Conservation (phyloP, 176 grass and related monocot genomes). For the Musa beccarii region DNA sequence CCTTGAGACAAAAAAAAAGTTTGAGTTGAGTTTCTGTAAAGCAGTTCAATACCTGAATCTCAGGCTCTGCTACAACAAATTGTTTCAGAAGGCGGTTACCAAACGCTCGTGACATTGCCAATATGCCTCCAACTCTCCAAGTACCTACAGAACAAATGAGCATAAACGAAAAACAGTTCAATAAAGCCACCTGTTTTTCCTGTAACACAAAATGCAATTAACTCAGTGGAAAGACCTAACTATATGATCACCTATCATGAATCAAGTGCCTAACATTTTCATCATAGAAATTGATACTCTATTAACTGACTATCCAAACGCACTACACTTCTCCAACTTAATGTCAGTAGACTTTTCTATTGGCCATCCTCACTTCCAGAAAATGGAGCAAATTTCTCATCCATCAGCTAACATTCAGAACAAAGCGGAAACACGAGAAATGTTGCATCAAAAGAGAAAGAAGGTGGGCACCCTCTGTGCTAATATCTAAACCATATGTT, state of each 20-base stretch:
- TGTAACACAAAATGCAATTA: not conserved
- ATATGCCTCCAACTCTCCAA: slow-evolving; percentile 85
- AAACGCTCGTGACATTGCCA: slow-evolving; percentile 90
- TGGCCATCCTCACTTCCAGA: too few relatives aligned
- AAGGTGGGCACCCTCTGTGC: not conserved
- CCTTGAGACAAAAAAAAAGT: not conserved
- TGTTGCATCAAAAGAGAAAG: not conserved
- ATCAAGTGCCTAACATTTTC: not conserved
- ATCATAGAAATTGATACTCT: too few relatives aligned
- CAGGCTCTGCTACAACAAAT: slow-evolving; percentile 82
- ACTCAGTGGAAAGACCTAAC: not conserved
- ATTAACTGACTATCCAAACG: too few relatives aligned
- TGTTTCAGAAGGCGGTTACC: slow-evolving; percentile 80
- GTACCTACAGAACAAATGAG: slow-evolving; percentile 39
- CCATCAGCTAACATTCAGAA: not conserved
- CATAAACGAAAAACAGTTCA: slow-evolving; percentile 18
- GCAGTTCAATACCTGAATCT: slow-evolving; percentile 55
- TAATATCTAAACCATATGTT: not conserved
- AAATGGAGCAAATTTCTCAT: too few relatives aligned
- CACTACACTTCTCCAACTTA: too few relatives aligned
- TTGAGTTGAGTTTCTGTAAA: not conserved
- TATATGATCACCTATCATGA: too few relatives aligned
- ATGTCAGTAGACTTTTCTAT: too few relatives aligned
- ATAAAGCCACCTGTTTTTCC: not conserved
- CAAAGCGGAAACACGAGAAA: not conserved